These are phyloP conservation scores for Mucor mucedo DNA, from an alignment of 371 early-diverging fungal species.

Conservation along the genomic window DNA sequence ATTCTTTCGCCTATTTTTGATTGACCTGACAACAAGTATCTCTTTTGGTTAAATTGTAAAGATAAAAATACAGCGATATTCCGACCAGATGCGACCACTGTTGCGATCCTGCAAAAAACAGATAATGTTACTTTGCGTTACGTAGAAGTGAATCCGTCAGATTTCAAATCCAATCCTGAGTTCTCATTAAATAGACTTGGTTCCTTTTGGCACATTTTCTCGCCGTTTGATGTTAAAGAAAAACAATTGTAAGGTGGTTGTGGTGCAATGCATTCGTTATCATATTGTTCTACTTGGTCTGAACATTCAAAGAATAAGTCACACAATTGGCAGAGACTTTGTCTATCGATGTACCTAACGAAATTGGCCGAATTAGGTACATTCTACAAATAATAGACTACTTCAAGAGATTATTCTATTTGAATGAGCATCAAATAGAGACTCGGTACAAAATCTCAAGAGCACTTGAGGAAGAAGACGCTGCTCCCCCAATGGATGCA, in stretches of 20 bases:
- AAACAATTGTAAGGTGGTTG: slow-evolving; percentile 20
- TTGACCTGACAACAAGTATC: slow-evolving; percentile 18
- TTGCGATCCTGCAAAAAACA: slow-evolving; percentile 25
- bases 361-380: slow-evolving; percentile 8
- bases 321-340: slow-evolving; percentile 16
- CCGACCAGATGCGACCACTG: slow-evolving; percentile 22
- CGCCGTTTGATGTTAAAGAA: slow-evolving; percentile 20
- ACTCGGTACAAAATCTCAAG: slow-evolving; percentile 10
- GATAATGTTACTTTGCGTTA: slow-evolving; percentile 23
- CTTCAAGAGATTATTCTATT: slow-evolving; percentile 9
- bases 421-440: slow-evolving; percentile 22
- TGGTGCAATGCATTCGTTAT: slow-evolving; percentile 18
- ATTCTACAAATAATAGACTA: slow-evolving; percentile 22
- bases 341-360: slow-evolving; percentile 14
- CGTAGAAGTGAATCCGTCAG: slow-evolving; percentile 23
- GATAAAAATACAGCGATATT: slow-evolving; percentile 24
- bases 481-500: slow-evolving; percentile 7
- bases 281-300: slow-evolving; percentile 20
- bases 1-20: slow-evolving; percentile 22
- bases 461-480: slow-evolving; percentile 19
- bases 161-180: slow-evolving; percentile 22
- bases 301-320: slow-evolving; percentile 1
- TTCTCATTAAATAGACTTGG: slow-evolving; percentile 28
- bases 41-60: slow-evolving; percentile 26
- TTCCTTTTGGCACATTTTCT: slow-evolving; percentile 24